Base-by-base conservation (phyloP, 352 stramenopile species). In the Phytophthora macrochlamydospora region DNA sequence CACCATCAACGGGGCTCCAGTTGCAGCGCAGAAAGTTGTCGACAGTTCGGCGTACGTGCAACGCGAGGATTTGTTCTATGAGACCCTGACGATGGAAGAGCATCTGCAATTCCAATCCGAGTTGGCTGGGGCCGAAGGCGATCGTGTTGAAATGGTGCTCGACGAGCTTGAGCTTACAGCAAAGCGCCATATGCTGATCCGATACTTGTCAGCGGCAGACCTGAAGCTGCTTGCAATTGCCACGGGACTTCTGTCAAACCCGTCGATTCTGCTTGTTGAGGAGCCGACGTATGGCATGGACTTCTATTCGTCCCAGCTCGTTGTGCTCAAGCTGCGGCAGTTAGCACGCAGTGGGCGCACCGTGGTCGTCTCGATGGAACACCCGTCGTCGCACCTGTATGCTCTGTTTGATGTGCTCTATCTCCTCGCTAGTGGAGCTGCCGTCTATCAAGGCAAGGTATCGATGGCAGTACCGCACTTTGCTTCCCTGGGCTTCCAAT, bases 301-400 rank as follows among this genome's bases (percentile, higher is more conserved):
- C 60, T 81, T 80, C 52, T 87, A 81, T 67, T 79, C 80, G 40
- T 75, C 81, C 4, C 75, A 92, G 53, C 62, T 59, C 1, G 68
- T 91, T 0, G 62, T 93, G 33, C 43, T 73, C 0, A 81, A 87
- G 31, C 63, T 92, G 3, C 81, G 85, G 42, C 79, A 90, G 40
- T 72, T 98, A 12, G 90, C 90, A 5, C 86, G 90, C 59, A 56
- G 76, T 50, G 91, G 91, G 33, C 90, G 91, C 48, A 98, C 92
- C 3, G 78, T 98, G 7, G 74, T 98, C 13, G 88, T 93, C 33
- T 91, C 94, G 1, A 97, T 98, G 79, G 79, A 89, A 7, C 82
- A 90, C 57, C 91, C 91, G n/a, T 92, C 85, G 31, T 92, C 80
- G 1, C 74, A 90, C 51, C 18, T 87, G 18, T 86, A 81, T 31